A percentile compares a stretch with the other conserved stretches of the same genome.
Conservation (phyloP, 768 basidiomycete genomes). For the Agrocybe chaxingu region DNA sequence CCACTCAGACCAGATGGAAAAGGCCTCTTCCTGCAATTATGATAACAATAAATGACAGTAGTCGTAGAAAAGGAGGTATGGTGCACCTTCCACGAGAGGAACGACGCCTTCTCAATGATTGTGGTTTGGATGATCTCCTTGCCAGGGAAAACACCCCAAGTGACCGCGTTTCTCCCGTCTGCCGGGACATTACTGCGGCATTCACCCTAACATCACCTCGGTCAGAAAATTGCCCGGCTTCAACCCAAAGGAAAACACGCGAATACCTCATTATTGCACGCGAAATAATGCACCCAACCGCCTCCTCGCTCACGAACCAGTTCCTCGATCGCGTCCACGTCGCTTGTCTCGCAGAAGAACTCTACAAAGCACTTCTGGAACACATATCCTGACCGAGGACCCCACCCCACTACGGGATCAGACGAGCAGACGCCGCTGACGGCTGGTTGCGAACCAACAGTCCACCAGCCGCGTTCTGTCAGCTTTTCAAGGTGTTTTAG, state of each 20-base stretch:
- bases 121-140: conserved; percentile 96
- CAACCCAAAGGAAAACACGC: neutral
- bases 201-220: conserved; percentile 55
- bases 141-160: conserved; percentile 98
- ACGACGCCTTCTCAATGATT: conserved; percentile 93
- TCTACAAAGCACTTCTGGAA: conserved; percentile 98
- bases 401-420: conserved; percentile 88
- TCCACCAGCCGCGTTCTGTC: conserved; percentile 87
- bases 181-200: conserved; percentile 75
- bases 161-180: conserved; percentile 88
- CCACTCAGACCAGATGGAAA: conserved; percentile 96
- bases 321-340: conserved; percentile 58
- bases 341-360: conserved; percentile 74
- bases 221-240: neutral
- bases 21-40: conserved; percentile 80
- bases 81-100: conserved; percentile 92
- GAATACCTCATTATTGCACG: conserved; percentile 70
- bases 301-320: conserved; percentile 50
- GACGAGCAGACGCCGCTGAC: conserved; percentile 76
- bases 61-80: neutral
- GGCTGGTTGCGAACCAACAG: conserved; percentile 94
- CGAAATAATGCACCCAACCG: conserved; percentile 82
- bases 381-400: conserved; percentile 88
- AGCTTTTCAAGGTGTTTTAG: conserved; percentile 73
- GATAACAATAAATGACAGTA: conserved; percentile 3